Conservation (phyloP, 768 basidiomycete genomes). For the Tephrocybe sp. region DNA sequence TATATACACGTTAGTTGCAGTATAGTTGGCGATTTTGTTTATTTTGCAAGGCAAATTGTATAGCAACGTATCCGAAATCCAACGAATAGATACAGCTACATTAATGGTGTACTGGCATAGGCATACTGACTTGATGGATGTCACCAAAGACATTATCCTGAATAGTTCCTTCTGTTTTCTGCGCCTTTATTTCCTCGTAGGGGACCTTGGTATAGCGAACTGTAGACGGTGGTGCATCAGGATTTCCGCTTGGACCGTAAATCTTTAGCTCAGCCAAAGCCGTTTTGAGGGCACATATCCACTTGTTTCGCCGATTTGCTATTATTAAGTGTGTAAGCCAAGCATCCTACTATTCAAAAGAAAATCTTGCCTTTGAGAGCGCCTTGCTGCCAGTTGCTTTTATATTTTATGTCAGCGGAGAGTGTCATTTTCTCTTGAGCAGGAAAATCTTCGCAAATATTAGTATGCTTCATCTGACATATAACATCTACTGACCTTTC, state of each 20-base stretch:
- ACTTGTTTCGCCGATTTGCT: constrained; percentile 86
- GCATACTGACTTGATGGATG: constrained; percentile 38
- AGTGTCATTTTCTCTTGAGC: constrained; percentile 77
- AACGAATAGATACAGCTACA: no score
- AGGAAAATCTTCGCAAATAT: constrained; percentile 55
- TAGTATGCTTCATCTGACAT: not conserved
- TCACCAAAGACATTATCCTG: constrained; percentile 35
- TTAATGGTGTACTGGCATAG: no score
- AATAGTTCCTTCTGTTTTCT: constrained; percentile 33
- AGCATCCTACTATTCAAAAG: not conserved
- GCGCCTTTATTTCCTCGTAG: constrained; percentile 55
- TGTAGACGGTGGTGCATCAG: constrained; percentile 50
- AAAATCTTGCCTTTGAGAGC: constrained; percentile 54
- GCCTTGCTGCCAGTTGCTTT: constrained; percentile 81
- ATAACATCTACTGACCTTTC: constrained; percentile 38
- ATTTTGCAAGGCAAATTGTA: no score
- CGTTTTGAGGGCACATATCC: constrained; percentile 84
- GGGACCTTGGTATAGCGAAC: constrained; percentile 69
- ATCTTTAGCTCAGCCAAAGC: constrained; percentile 68
- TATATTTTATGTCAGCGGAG: constrained; percentile 83
- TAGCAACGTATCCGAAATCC: no score
- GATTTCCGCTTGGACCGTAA: constrained; percentile 62
- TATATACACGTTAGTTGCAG: no score
- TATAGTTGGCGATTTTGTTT: no score
- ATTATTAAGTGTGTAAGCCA: constrained; percentile 7